A percentile compares a stretch with the other conserved stretches of the same genome.
Evolutionary conservation across 2,329 filamentous ascomycete species (phyloP).

Genomic region (Decorospora gaudefroyi): DNA sequence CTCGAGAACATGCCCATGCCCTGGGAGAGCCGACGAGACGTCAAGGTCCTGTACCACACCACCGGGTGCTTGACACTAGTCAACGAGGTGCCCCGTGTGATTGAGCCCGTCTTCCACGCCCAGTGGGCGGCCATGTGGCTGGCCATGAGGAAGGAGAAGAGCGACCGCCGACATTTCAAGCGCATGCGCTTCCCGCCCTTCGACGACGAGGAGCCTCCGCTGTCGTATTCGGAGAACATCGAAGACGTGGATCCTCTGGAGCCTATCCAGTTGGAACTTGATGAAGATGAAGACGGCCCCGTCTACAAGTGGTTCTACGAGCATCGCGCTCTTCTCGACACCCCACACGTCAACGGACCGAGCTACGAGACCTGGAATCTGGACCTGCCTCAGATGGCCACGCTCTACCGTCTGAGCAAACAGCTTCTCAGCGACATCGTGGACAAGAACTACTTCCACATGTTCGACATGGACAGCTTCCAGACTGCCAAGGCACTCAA

Average conservation of each 20-base stretch:
- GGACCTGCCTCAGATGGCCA: constrained; percentile 91
- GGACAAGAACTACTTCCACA: constrained; percentile 96
- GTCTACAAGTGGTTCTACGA: constrained; percentile 99
- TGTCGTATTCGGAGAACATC: constrained; percentile 98
- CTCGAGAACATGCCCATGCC: constrained; percentile 99
- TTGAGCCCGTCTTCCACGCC: constrained; percentile 95
- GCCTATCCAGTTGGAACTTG: constrained; percentile 97
- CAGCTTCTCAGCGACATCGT: constrained; percentile 89
- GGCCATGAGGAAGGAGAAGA: constrained; percentile 97
- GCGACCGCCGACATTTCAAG: constrained; percentile 93
- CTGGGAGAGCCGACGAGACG: constrained; percentile 94
- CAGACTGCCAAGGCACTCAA: constrained; percentile 96
- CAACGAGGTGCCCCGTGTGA: constrained; percentile 94
- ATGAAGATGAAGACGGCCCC: constrained; percentile 87
- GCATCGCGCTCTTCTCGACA: constrained; percentile 86
- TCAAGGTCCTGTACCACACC: constrained; percentile 97
- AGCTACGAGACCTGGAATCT: constrained; percentile 98
- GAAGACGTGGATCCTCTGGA: constrained; percentile 97
- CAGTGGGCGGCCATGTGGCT: constrained; percentile 99
- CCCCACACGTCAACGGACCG: constrained; percentile 89
- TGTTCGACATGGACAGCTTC: constrained; percentile 94
- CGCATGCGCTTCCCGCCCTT: constrained; percentile 98
- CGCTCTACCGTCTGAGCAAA: constrained; percentile 86
- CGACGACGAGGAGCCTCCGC: constrained; percentile 94
- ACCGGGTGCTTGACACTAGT: constrained; percentile 96